Conservation (phyloP, 2,329 filamentous ascomycete species). For the Berkeleyomyces rouxiae region DNA sequence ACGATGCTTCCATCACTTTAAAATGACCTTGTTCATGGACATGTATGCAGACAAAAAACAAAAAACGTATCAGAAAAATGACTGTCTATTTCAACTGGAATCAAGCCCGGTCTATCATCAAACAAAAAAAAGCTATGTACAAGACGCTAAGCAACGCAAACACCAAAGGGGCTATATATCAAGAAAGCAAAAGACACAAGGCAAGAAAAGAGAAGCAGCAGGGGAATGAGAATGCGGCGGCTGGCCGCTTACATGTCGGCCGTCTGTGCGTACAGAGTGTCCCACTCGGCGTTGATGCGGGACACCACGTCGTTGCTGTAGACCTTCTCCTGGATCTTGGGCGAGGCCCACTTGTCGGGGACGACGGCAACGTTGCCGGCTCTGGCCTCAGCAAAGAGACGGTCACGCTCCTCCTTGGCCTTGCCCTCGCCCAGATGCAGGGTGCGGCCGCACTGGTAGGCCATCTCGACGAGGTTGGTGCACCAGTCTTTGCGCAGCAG, state of each 20-base stretch:
- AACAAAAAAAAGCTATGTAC: background rate
- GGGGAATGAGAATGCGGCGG: background rate
- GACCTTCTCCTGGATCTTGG: conserved; percentile 49
- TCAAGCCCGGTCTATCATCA: conserved; percentile 1
- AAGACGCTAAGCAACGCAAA: background rate
- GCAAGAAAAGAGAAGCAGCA: background rate
- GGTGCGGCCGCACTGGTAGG: conserved; percentile 33
- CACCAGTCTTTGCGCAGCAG: conserved; percentile 38
- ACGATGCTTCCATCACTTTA: too few species aligned
- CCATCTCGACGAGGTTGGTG: conserved; percentile 35
- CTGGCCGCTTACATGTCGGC: background rate
- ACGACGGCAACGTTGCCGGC: conserved; percentile 31
- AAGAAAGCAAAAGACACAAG: background rate
- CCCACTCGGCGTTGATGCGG: conserved; percentile 35
- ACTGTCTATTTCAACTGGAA: background rate
- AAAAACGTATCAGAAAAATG: background rate
- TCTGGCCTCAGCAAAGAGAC: conserved; percentile 35
- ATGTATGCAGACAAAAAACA: background rate
- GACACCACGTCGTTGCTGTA: conserved; percentile 46
- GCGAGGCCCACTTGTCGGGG: conserved; percentile 55
- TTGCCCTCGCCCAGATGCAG: conserved; percentile 42
- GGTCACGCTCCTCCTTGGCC: conserved; percentile 42
- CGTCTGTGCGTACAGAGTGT: conserved; percentile 25
- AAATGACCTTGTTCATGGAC: too few species aligned
- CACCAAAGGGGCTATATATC: background rate